Conservation (phyloP, 257 asterid genomes). For the Craterostigma plantagineum region DNA sequence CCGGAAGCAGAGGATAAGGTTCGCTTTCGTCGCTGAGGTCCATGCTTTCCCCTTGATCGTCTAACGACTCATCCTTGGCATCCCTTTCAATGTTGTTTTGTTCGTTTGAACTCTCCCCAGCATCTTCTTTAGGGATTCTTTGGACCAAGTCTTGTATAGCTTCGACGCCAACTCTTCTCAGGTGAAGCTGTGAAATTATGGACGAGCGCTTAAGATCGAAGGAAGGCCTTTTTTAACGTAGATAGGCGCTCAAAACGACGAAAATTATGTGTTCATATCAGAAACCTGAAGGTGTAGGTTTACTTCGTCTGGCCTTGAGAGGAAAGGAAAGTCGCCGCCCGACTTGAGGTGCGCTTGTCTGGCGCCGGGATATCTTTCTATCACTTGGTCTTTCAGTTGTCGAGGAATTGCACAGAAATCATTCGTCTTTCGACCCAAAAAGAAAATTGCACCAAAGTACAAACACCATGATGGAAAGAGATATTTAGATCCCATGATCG, state of each 20-base stretch:
- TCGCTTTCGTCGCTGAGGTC: conserved; percentile 19
- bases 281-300: conserved; percentile 97
- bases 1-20: conserved; percentile 39
- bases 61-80: conserved; percentile 26
- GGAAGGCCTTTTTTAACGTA: neutral
- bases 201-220: too few species aligned
- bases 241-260: neutral
- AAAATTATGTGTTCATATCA: neutral
- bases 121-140: conserved; percentile 26
- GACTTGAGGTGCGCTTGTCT: conserved; percentile 78
- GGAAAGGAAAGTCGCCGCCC: conserved; percentile 95
- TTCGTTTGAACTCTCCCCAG: conserved; percentile 53
- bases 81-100: conserved; percentile 26
- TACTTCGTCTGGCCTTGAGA: conserved; percentile 89
- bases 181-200: conserved; percentile 47
- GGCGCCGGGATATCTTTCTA: conserved; percentile 84
- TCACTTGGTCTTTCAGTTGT: conserved; percentile 76
- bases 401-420: conserved; percentile 77
- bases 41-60: conserved; percentile 17
- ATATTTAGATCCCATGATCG: neutral
- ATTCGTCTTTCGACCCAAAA: conserved; percentile 77
- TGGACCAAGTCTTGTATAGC: conserved; percentile 40
- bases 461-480: too few species aligned
- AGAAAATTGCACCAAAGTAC: too few species aligned
- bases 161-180: conserved; percentile 79